phyloP scores from a whole-genome alignment of 2,329 filamentous ascomycete species.

The Clarireedia hainanense region DNA sequence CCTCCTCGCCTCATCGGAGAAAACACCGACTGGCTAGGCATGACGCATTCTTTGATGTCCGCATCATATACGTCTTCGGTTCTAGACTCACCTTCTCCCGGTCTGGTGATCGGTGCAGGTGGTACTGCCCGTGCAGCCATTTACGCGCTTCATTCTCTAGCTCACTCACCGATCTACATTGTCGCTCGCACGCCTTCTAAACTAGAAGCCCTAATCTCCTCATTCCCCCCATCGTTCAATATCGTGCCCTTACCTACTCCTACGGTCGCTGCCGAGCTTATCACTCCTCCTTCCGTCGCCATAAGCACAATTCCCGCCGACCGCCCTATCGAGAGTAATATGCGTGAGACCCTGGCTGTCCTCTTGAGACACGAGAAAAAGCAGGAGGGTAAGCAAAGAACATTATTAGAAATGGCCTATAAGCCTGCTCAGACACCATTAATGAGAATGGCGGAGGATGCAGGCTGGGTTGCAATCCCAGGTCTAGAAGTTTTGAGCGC shows the following conservation, averaged over 20 bases:
- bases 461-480: constrained; percentile 75
- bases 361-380: constrained; percentile 37
- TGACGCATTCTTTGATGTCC: constrained; percentile 62
- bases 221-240: constrained; percentile 68
- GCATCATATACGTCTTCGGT: constrained; percentile 20
- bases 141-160: constrained; percentile 76
- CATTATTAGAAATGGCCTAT: constrained; percentile 94
- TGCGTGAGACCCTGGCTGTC: constrained; percentile 56
- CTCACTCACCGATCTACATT: constrained; percentile 79
- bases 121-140: constrained; percentile 89
- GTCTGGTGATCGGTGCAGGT: constrained; percentile 81
- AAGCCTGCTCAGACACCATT: constrained; percentile 76
- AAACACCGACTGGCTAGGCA: constrained; percentile 95
- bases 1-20: constrained; percentile 60
- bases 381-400: constrained; percentile 34
- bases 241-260: constrained; percentile 54
- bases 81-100: constrained; percentile 39
- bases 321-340: constrained; percentile 64
- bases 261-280: constrained; percentile 41
- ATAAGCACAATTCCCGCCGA: constrained; percentile 91
- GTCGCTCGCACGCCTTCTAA: constrained; percentile 69
- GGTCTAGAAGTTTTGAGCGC: constrained; percentile 84
- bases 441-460: constrained; percentile 73
- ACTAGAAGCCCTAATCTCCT: constrained; percentile 56
- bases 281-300: constrained; percentile 57